A percentile compares a stretch with the other conserved stretches of the same genome.
phyloP scores from a whole-genome alignment of 495 filamentous ascomycete genomes.

The Hypoxylon crocopeplum region DNA sequence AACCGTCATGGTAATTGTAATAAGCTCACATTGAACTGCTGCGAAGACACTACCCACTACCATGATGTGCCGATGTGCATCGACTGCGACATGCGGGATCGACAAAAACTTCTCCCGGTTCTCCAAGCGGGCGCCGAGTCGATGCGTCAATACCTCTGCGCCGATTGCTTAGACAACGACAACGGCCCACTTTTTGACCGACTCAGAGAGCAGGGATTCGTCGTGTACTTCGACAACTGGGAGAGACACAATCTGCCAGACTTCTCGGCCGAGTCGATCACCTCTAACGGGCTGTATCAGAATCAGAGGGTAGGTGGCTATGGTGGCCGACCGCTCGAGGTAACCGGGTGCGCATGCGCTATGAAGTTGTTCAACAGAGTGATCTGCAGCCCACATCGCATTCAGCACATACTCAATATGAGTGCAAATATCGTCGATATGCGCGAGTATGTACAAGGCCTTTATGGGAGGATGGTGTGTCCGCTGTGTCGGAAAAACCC shows the following conservation, averaged over 20 bases:
- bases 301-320: background rate
- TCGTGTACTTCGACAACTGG: no score
- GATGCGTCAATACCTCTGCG: no score
- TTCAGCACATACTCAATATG: conserved; percentile 10
- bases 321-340: background rate
- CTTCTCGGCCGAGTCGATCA: background rate
- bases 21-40: no score
- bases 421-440: background rate
- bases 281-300: background rate
- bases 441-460: background rate
- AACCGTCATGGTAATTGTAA: no score
- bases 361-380: conserved; percentile 2
- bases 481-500: background rate
- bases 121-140: no score
- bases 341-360: conserved; percentile 11
- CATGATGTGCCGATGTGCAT: no score
- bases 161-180: no score
- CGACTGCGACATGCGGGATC: no score
- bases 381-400: conserved; percentile 16
- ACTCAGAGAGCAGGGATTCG: no score
- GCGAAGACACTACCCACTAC: no score
- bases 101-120: no score
- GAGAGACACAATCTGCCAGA: background rate
- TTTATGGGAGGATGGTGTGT: conserved; percentile 13
- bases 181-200: no score